A percentile compares a stretch with the other conserved stretches of the same genome.
These are phyloP conservation scores for Kuraishia hungarica DNA, from an alignment of 805 yeast species.

Conservation along the genomic window DNA sequence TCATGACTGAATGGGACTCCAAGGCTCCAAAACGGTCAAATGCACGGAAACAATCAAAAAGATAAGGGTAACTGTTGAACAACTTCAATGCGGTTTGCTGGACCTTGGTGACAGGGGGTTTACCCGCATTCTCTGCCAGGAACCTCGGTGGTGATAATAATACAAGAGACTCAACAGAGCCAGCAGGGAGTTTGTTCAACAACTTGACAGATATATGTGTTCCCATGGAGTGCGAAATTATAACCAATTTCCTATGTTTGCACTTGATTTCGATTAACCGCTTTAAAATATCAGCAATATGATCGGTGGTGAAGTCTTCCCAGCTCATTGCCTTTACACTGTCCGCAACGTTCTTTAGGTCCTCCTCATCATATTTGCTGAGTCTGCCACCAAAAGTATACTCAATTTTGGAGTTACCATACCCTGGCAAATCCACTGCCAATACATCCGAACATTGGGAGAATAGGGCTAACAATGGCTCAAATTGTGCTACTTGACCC, in stretches of 20 bases:
- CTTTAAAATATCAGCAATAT: constrained; percentile 29
- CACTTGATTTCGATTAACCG: constrained; percentile 29
- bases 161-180: constrained; percentile 36
- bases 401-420: constrained; percentile 46
- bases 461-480: constrained; percentile 50
- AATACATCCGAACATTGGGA: constrained; percentile 55
- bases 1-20: constrained; percentile 46
- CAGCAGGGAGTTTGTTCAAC: constrained; percentile 24
- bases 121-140: constrained; percentile 1
- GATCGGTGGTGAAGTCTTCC: constrained; percentile 33
- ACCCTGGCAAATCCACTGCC: constrained; percentile 82
- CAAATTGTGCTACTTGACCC: constrained; percentile 83
- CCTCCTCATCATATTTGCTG: constrained; percentile 10
- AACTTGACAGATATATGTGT: constrained; percentile 37
- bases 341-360: constrained; percentile 18
- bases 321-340: constrained; percentile 24
- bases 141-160: constrained; percentile 38
- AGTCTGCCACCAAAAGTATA: constrained; percentile 12
- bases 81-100: constrained; percentile 16
- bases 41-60: constrained; percentile 48
- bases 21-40: constrained; percentile 59
- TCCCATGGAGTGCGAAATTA: constrained; percentile 53
- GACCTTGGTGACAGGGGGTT: constrained; percentile 9
- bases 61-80: constrained; percentile 29
- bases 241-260: constrained; percentile 33